Percentiles rank a stretch among this genome's conserved stretches.
Conservation (phyloP, 139 green algal genomes). For the Pycnococcus provasolii region DNA sequence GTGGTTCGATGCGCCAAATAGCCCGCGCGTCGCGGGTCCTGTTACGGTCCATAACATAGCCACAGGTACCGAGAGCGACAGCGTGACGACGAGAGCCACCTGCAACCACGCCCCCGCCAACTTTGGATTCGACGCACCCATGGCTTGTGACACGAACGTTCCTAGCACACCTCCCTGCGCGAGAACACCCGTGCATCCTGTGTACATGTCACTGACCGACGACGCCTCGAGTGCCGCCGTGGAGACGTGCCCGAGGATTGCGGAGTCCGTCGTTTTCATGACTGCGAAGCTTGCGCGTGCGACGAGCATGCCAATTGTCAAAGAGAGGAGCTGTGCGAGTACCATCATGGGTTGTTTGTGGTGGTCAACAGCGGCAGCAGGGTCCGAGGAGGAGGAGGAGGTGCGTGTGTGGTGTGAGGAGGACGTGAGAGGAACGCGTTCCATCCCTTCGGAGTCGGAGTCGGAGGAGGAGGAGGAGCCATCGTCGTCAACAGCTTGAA, state of each 20-base stretch:
- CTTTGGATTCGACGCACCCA: neutral
- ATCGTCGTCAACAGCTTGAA: no score
- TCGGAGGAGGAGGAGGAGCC: no score
- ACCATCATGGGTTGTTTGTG: no score
- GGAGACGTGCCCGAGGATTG: neutral
- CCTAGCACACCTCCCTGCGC: constrained; percentile 1
- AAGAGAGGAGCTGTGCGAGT: no score
- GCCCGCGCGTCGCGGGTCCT: neutral
- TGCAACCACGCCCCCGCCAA: constrained; percentile 7
- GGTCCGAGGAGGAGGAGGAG: no score
- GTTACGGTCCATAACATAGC: neutral
- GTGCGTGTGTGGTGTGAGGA: no score
- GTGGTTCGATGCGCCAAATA: neutral
- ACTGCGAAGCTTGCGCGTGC: neutral
- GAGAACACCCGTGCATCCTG: constrained; percentile 3
- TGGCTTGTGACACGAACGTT: neutral
- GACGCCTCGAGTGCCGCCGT: neutral
- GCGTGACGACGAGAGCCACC: neutral
- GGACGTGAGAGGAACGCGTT: no score
- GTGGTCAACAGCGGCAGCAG: no score
- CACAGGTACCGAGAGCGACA: neutral
- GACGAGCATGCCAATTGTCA: neutral
- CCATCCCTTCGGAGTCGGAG: no score
- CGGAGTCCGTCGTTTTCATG: constrained; percentile 5
- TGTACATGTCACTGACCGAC: constrained; percentile 3